These are phyloP conservation scores for Phenoliferia sp. DNA, from an alignment of 1,284 basidiomycete species.

Conservation along the genomic window DNA sequence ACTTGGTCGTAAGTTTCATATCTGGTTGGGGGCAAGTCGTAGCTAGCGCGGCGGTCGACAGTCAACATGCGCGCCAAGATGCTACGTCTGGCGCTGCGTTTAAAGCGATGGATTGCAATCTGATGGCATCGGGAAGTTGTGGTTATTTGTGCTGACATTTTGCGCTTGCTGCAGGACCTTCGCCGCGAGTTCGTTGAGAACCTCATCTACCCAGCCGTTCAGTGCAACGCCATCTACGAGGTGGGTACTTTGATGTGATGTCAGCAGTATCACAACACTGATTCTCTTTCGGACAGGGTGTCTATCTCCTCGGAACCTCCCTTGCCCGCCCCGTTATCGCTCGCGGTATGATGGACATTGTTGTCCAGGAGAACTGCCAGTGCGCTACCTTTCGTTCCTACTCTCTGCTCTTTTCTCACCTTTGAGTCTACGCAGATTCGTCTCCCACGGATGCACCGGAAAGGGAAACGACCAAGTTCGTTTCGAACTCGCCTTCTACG, in stretches of 20 bases:
- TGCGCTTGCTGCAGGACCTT: constrained; percentile 61
- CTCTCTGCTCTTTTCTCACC: constrained; percentile 24
- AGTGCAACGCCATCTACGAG: constrained; percentile 99
- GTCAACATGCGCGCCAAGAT: too few relatives aligned
- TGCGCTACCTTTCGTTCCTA: constrained; percentile 41
- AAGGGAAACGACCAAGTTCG: constrained; percentile 99
- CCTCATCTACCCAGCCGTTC: constrained; percentile 92
- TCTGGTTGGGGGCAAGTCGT: too few relatives aligned
- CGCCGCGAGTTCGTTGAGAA: constrained; percentile 93
- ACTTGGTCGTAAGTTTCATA: constrained; percentile 75
- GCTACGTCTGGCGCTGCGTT: too few relatives aligned
- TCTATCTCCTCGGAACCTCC: constrained; percentile 96
- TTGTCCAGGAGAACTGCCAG: constrained; percentile 89
- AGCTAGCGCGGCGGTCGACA: too few relatives aligned
- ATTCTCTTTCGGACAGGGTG: constrained; percentile 54
- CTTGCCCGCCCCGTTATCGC: constrained; percentile 98
- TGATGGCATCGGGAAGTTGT: neutral
- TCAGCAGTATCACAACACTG: neutral
- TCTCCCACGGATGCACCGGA: constrained; percentile 97
- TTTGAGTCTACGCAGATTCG: constrained; percentile 57
- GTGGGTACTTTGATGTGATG: constrained; percentile 42
- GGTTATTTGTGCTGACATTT: neutral
- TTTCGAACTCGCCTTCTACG: constrained; percentile 99
- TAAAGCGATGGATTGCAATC: too few relatives aligned
- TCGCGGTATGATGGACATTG: constrained; percentile 95